phyloP scores from a whole-genome alignment of 257 asterid species.

The Parsonsia alboflavescens region DNA sequence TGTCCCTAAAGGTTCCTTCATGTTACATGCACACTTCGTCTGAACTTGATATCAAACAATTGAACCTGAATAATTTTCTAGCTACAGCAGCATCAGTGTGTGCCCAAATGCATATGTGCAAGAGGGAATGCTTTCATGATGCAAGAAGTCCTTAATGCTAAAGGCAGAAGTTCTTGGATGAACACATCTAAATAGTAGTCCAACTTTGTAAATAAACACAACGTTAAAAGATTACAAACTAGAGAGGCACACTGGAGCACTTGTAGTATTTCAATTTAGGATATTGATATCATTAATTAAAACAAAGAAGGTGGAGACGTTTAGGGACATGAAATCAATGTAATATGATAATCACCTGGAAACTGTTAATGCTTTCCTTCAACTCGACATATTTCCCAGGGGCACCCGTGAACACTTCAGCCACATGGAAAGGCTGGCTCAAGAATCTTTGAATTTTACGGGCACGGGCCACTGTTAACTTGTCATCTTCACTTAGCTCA shows the following conservation, averaged over 20 bases:
- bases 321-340: not conserved
- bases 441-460: constrained; percentile 81
- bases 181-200: not conserved
- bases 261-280: not conserved
- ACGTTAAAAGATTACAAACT: not conserved
- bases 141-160: not conserved
- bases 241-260: no score
- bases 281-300: not conserved
- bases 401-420: constrained; percentile 99
- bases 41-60: not conserved
- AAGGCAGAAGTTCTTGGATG: not conserved
- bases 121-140: not conserved
- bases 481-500: constrained; percentile 98
- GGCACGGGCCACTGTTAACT: constrained; percentile 98
- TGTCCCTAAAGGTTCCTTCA: no score
- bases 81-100: not conserved
- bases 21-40: not conserved
- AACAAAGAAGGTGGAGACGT: not conserved
- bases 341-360: constrained; percentile 59
- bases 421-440: constrained; percentile 99
- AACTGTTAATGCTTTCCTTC: constrained; percentile 87
- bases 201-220: not conserved
- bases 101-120: not conserved
- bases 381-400: constrained; percentile 94
- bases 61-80: not conserved